These are phyloP conservation scores for Tillandsia fasciculata DNA, from an alignment of 176 grass and related monocot genomes.

Conservation along the genomic window DNA sequence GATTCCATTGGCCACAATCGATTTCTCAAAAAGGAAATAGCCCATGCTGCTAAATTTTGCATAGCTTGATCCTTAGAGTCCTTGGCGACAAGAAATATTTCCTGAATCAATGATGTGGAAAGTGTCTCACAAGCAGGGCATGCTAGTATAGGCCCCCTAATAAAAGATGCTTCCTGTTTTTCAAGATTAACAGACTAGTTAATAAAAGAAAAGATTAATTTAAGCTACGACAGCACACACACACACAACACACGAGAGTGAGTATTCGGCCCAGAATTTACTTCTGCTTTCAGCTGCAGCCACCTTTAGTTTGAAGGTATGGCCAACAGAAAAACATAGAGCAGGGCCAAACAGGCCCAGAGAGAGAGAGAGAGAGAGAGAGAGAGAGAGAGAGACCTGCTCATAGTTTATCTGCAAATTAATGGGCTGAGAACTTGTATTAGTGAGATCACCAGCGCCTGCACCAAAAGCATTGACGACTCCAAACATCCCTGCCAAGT, in stretches of 20 bases:
- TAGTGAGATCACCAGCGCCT: constrained; percentile 52
- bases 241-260: not conserved
- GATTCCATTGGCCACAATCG: constrained; percentile 44
- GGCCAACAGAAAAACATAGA: no score
- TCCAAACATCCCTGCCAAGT: constrained; percentile 81
- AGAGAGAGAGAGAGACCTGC: constrained; percentile 32
- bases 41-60: constrained; percentile 71
- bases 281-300: no score
- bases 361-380: not conserved
- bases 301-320: no score
- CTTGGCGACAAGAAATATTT: constrained; percentile 89
- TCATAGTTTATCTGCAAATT: constrained; percentile 36
- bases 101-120: constrained; percentile 58
- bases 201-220: constrained; percentile 8
- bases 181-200: constrained; percentile 19
- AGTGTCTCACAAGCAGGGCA: constrained; percentile 64
- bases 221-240: not conserved
- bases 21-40: constrained; percentile 78
- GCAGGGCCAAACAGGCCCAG: no score
- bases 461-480: constrained; percentile 81
- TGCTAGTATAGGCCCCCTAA: constrained; percentile 53
- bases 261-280: no score
- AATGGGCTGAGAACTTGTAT: constrained; percentile 26
- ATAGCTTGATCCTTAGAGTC: constrained; percentile 55
- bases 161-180: constrained; percentile 54